Evolutionary conservation across 495 filamentous ascomycete species (phyloP), one percentile per base, ranked within the genome.

Genomic region (Penicillium subrubescens): DNA sequence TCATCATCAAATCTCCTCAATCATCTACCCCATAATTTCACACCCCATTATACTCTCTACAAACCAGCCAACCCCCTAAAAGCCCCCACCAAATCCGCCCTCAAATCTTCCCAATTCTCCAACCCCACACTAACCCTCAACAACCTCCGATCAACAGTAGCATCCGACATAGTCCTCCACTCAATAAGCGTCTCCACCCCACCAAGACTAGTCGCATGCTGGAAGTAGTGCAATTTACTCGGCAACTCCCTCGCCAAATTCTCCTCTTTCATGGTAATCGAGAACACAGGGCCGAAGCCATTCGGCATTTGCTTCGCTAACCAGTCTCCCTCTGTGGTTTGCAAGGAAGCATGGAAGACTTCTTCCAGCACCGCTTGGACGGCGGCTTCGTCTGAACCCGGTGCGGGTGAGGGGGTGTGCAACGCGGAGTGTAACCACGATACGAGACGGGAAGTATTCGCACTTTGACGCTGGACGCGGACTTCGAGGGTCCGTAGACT

Each of bases 191-290:
- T 93, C 86, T 99, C 95, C 11, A 98, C 93, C 2, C 94, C 93
- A 5, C 95, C 95, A 7, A 99, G 77, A 75, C 90, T 94, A 17
- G 95, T 99, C 8, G 95, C 94, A 83, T 99, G 95, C 66, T 96
- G 92, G 81, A 97, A 99, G 57, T 93, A 84, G 29, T 83, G 63
- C 71, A 97, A 73, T 78, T 90, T 88, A 68, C 88, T 89, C 27
- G 95, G 95, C 59, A 99, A 73, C 43, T 79, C 75, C 39, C 83
- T 81, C 3, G 95, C 94, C 50, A 85, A 71, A 7, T 77, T 75
- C 67, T 85, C 82, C 5, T 80, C 79, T 62, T 84, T 83, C 83
- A 92, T 85, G 15, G 74, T 79, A 43, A 97, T 83, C 1, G 90
- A 81, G 70, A 98, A 99, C 10, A 99, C 95, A 5, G 95, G 90